Evolutionary conservation across 1,139 yeast genomes (phyloP).

Genomic region (Taphrina populina): DNA sequence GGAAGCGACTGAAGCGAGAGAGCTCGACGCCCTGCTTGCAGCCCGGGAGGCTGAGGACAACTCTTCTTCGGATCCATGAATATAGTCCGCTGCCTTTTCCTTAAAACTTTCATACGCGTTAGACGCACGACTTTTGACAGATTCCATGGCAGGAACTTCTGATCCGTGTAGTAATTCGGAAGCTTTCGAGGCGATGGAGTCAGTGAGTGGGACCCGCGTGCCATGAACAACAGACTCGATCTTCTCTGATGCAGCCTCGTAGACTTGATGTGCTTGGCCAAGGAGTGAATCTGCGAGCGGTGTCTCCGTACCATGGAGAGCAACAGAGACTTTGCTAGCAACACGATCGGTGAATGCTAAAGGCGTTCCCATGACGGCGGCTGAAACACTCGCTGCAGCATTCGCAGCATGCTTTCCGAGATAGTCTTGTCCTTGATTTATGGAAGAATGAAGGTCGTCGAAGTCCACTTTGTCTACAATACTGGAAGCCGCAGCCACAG

Average conservation of each 20-base stretch:
- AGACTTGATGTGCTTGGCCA: constrained; percentile 3
- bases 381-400: constrained; percentile 16
- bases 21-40: constrained; percentile 28
- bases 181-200: constrained; percentile 17
- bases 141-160: constrained; percentile 17
- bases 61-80: constrained; percentile 20
- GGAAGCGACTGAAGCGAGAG: constrained; percentile 19
- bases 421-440: neutral
- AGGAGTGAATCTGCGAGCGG: constrained; percentile 5
- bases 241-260: constrained; percentile 14
- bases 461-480: constrained; percentile 10
- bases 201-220: constrained; percentile 24
- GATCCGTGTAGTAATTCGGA: constrained; percentile 23
- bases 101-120: constrained; percentile 9
- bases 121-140: neutral
- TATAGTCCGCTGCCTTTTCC: constrained; percentile 10
- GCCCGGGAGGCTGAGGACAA: constrained; percentile 16
- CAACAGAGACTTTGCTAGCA: constrained; percentile 23
- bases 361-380: constrained; percentile 18
- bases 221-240: constrained; percentile 19
- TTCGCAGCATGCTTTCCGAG: constrained; percentile 19
- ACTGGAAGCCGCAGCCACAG: constrained; percentile 14
- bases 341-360: constrained; percentile 21
- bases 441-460: constrained; percentile 10
- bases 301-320: constrained; percentile 18